These are phyloP conservation scores for Rhododendron ovatum DNA, from an alignment of 148 eudicot genomes.

Conservation along the genomic window DNA sequence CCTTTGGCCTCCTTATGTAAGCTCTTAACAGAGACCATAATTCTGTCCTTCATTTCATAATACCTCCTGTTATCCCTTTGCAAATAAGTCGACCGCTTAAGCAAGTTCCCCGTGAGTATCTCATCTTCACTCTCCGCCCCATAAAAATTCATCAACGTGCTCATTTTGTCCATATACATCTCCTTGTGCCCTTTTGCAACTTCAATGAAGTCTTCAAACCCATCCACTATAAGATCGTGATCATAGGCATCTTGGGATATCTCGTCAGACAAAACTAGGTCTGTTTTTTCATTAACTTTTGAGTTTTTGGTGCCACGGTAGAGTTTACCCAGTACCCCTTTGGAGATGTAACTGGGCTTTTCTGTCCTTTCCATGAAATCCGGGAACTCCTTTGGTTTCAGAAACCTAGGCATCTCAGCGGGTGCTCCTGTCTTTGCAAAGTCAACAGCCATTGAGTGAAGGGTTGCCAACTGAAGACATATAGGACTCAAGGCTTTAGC, in stretches of 20 bases:
- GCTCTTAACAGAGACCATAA: constrained; percentile 59
- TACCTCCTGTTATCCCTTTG: constrained; percentile 76
- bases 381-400: constrained; percentile 80
- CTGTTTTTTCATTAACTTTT: constrained; percentile 19
- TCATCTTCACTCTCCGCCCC: constrained; percentile 71
- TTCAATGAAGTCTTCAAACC: constrained; percentile 51
- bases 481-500: constrained; percentile 69
- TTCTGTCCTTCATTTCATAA: constrained; percentile 67
- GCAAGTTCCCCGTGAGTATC: constrained; percentile 72
- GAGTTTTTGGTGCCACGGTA: constrained; percentile 58
- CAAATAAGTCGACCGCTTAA: constrained; percentile 47
- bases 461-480: constrained; percentile 73
- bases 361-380: constrained; percentile 95
- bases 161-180: constrained; percentile 67
- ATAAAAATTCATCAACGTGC: constrained; percentile 51
- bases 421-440: constrained; percentile 95
- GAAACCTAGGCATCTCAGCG: constrained; percentile 77
- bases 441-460: constrained; percentile 98
- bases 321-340: constrained; percentile 71
- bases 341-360: constrained; percentile 59
- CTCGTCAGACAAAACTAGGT: constrained; percentile 33
- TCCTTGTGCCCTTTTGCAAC: constrained; percentile 60
- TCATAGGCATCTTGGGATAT: constrained; percentile 51
- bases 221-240: constrained; percentile 56
- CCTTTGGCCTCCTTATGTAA: constrained; percentile 69